Conservation (phyloP, 371 early-diverging fungal genomes). For the Circinella minor region DNA sequence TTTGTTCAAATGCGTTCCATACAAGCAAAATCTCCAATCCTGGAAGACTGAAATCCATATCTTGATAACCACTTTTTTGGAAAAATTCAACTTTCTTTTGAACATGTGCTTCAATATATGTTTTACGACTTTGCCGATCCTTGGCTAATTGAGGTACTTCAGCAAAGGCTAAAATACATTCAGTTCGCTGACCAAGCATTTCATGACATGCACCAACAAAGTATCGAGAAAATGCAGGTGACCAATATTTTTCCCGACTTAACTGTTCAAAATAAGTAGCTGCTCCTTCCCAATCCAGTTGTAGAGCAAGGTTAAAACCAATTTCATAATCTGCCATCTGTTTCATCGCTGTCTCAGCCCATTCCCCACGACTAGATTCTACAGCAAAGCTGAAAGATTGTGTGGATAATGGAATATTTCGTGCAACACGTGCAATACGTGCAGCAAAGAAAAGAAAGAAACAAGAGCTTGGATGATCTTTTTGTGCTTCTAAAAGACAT, state of each 20-base stretch:
- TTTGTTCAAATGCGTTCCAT: slow-evolving; percentile 62
- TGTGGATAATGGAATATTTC: slow-evolving; percentile 55
- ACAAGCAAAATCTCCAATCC: slow-evolving; percentile 63
- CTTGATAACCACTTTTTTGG: slow-evolving; percentile 59
- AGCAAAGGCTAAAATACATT: slow-evolving; percentile 56
- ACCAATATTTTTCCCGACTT: slow-evolving; percentile 57
- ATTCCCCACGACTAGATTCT: slow-evolving; percentile 59
- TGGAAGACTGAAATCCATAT: slow-evolving; percentile 59
- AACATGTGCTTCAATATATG: slow-evolving; percentile 62
- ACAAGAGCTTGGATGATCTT: slow-evolving; percentile 58
- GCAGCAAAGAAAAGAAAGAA: slow-evolving; percentile 66
- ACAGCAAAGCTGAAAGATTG: slow-evolving; percentile 56
- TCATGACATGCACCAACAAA: slow-evolving; percentile 63
- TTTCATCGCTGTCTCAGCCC: slow-evolving; percentile 58
- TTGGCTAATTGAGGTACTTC: slow-evolving; percentile 47
- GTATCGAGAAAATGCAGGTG: slow-evolving; percentile 60
- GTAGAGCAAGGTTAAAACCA: slow-evolving; percentile 60
- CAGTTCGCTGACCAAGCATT: slow-evolving; percentile 53
- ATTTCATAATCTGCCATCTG: slow-evolving; percentile 64
- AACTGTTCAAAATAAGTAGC: slow-evolving; percentile 51
- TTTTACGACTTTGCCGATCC: slow-evolving; percentile 48
- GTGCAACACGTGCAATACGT: slow-evolving; percentile 56
- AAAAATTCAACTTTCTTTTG: slow-evolving; percentile 57
- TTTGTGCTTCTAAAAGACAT: slow-evolving; percentile 59
- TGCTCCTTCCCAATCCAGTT: slow-evolving; percentile 59